Evolutionary conservation across 2,329 filamentous ascomycete genomes (phyloP).

Genomic region (Kalmusia sp.): DNA sequence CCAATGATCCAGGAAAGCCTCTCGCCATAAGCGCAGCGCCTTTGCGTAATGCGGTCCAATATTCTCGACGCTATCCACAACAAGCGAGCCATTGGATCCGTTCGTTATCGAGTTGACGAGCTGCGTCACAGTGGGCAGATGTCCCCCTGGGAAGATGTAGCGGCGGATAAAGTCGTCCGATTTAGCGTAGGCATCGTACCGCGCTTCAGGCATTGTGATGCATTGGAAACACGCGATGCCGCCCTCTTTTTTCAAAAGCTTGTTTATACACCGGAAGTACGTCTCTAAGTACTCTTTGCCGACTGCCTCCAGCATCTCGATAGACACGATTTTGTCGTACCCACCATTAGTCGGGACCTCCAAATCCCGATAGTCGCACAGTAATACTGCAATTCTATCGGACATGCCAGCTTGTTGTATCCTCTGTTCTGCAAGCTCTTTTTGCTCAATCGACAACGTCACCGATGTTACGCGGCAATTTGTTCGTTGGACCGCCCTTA

Average conservation of each 20-base stretch:
- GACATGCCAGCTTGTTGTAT: conserved; percentile 67
- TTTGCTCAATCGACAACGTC: conserved; percentile 74
- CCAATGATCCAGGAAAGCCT: conserved; percentile 71
- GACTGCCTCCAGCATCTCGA: conserved; percentile 81
- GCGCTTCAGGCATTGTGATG: conserved; percentile 75
- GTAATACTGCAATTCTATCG: conserved; percentile 67
- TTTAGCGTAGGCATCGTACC: conserved; percentile 70
- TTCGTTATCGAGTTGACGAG: conserved; percentile 67
- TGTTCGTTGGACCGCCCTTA: conserved; percentile 70
- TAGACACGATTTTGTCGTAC: conserved; percentile 76
- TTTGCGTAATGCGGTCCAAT: conserved; percentile 78
- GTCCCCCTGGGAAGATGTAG: conserved; percentile 81
- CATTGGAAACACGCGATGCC: conserved; percentile 77
- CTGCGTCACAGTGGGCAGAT: conserved; percentile 72
- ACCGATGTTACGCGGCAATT: conserved; percentile 73
- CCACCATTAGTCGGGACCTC: conserved; percentile 55
- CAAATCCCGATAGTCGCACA: conserved; percentile 73
- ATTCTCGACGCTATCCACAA: conserved; percentile 73
- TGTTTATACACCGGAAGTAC: conserved; percentile 71
- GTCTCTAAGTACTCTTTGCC: conserved; percentile 71
- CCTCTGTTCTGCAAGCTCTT: conserved; percentile 69
- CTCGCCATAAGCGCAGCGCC: conserved; percentile 71
- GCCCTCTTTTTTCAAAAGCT: conserved; percentile 69
- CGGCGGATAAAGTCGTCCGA: conserved; percentile 77
- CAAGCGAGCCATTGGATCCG: conserved; percentile 66